Evolutionary conservation across 805 yeast genomes (phyloP), one percentile per base, ranked within the genome.

Genomic region (Saturnispora sanitii): DNA sequence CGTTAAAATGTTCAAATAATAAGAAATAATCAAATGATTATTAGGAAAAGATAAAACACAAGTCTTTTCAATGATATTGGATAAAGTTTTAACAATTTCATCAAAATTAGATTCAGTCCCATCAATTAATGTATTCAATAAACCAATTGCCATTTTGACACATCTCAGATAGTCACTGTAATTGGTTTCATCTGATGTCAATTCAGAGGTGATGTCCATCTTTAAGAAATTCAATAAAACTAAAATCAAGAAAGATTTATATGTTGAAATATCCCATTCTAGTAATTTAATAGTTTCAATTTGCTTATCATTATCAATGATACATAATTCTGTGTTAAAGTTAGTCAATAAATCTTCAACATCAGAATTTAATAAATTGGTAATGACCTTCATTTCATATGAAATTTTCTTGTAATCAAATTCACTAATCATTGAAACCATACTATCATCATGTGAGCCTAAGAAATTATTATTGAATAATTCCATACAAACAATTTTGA

Each of bases 361-460:
- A 42, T 76, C 71, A 6, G 73, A 62, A 4, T 56, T 57, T 22
- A 85, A 54, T 1, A 84, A 70, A 32, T 71, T 70, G 6, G 67
- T 57, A 6, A 87, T 50, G 0, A 73, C 65, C 16, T 67, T 66
- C 35, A 82, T 51, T 43, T 79, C 71, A 54, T 87, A 88, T 2
- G 76, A 64, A 49, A 82, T 78, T 18, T 71, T 62, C 2, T 68
- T 75, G 38, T 75, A 63, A 54, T 87, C 95, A 49, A 80, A 82
- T 6, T 34, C 56, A 8, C 43, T 37, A 22, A 37, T 30, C 20
- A 15, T 37, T 16, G 40, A 22, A 9, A 12, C 13, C 6, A 9
- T 20, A 20, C 15, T 8, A 9, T n/a, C 22, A n/a, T 30, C 28
- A 21, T 31, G 20, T 15, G 18, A 29, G 7, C 41, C 48, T 15